These are phyloP conservation scores for Leucaena leucocephala DNA, from an alignment of 306 rosid species.

Conservation along the genomic window DNA sequence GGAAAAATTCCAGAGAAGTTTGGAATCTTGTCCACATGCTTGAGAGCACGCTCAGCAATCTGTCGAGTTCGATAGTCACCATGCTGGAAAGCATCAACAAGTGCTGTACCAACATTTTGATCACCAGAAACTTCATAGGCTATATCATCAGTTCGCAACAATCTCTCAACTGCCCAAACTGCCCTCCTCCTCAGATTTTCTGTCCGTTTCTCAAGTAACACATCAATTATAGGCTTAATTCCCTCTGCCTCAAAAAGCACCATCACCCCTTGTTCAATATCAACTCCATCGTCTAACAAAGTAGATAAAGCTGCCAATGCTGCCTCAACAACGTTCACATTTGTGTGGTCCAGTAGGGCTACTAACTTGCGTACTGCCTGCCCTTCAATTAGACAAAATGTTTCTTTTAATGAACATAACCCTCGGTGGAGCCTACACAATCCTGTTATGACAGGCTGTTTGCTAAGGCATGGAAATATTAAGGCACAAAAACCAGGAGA, in stretches of 20 bases:
- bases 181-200: conserved; percentile 86
- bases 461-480: conserved; percentile 69
- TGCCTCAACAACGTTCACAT: conserved; percentile 92
- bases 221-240: conserved; percentile 75
- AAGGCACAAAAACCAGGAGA: conserved; percentile 65
- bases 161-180: conserved; percentile 92
- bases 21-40: conserved; percentile 94
- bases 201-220: conserved; percentile 79
- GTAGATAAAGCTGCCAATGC: conserved; percentile 88
- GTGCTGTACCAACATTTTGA: conserved; percentile 88
- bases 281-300: conserved; percentile 86
- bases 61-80: conserved; percentile 91
- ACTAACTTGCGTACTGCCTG: conserved; percentile 77
- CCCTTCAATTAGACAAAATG: conserved; percentile 85
- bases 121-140: conserved; percentile 80
- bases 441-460: conserved; percentile 66
- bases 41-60: conserved; percentile 92
- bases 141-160: conserved; percentile 80
- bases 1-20: conserved; percentile 97
- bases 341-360: conserved; percentile 89
- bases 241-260: conserved; percentile 77
- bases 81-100: conserved; percentile 97
- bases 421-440: conserved; percentile 85
- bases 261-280: conserved; percentile 77
- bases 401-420: conserved; percentile 70